Evolutionary conservation across 1,284 basidiomycete genomes (phyloP).

Genomic region (Hortiboletus rubellus): DNA sequence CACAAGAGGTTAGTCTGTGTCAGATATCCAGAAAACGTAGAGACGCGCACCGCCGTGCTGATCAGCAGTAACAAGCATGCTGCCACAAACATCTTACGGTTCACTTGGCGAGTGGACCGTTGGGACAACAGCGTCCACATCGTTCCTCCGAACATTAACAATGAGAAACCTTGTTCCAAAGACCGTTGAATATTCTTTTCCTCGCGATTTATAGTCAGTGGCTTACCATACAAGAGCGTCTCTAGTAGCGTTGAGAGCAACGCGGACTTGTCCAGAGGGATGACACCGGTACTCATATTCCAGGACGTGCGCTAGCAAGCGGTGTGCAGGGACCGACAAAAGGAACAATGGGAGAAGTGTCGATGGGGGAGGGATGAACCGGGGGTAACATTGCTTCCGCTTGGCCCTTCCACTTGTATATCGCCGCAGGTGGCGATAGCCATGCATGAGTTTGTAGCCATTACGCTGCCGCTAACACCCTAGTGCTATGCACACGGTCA

Average conservation of each 20-base stretch:
- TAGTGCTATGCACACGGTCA: too few relatives aligned
- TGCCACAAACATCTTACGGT: not conserved
- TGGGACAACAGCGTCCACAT: not conserved
- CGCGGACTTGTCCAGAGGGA: constrained; percentile 9
- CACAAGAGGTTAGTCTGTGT: not conserved
- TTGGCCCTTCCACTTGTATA: too few relatives aligned
- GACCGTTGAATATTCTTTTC: not conserved
- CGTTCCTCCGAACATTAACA: constrained; percentile 3
- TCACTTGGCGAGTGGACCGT: not conserved
- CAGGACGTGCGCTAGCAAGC: not conserved
- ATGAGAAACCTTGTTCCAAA: not conserved
- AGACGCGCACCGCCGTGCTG: constrained; percentile 6
- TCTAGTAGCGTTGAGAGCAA: constrained; percentile 2
- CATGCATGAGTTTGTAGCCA: too few relatives aligned
- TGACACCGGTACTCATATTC: not conserved
- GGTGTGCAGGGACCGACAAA: too few relatives aligned
- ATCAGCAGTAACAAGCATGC: constrained; percentile 2
- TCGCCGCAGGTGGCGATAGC: too few relatives aligned
- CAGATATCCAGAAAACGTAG: not conserved
- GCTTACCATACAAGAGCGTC: constrained; percentile 1
- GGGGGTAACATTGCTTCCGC: too few relatives aligned
- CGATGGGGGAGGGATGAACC: too few relatives aligned
- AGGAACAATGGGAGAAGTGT: too few relatives aligned
- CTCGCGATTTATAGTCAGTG: not conserved
- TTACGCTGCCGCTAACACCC: too few relatives aligned